Percentiles rank a stretch among this genome's conserved stretches.
Conservation (phyloP, 768 basidiomycete genomes). For the Termitomyces sp. region DNA sequence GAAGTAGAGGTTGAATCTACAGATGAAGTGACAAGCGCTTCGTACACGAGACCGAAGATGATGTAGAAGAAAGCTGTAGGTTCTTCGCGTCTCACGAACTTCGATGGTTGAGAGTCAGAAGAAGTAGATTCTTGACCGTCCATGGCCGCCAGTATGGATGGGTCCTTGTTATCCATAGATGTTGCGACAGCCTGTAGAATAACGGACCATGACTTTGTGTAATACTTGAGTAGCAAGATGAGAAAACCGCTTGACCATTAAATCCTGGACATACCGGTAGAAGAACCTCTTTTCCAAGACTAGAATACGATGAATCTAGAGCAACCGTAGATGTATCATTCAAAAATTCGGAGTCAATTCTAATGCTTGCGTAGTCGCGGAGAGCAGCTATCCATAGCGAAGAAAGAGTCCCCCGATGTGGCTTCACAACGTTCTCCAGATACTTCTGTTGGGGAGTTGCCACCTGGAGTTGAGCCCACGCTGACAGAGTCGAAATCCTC, state of each 20-base stretch:
- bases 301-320: constrained; percentile 79
- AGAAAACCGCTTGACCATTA: neutral
- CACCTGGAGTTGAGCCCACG: constrained; percentile 91
- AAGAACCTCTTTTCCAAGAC: constrained; percentile 84
- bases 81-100: constrained; percentile 38
- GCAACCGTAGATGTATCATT: constrained; percentile 71
- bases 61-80: constrained; percentile 83
- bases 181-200: constrained; percentile 84
- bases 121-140: constrained; percentile 53
- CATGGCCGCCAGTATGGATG: constrained; percentile 71
- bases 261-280: constrained; percentile 61
- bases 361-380: constrained; percentile 87
- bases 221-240: constrained; percentile 55
- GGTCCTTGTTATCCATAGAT: constrained; percentile 65
- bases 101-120: constrained; percentile 17
- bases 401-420: constrained; percentile 68
- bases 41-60: constrained; percentile 91
- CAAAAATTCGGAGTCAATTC: constrained; percentile 82
- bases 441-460: constrained; percentile 71
- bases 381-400: constrained; percentile 85
- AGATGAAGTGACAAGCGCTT: constrained; percentile 67
- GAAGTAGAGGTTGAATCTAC: constrained; percentile 45
- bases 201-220: constrained; percentile 72
- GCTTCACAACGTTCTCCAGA: constrained; percentile 74
- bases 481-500: constrained; percentile 85